Base-by-base conservation (phyloP, 768 basidiomycete species). In the Amanita pseudoporphyria region DNA sequence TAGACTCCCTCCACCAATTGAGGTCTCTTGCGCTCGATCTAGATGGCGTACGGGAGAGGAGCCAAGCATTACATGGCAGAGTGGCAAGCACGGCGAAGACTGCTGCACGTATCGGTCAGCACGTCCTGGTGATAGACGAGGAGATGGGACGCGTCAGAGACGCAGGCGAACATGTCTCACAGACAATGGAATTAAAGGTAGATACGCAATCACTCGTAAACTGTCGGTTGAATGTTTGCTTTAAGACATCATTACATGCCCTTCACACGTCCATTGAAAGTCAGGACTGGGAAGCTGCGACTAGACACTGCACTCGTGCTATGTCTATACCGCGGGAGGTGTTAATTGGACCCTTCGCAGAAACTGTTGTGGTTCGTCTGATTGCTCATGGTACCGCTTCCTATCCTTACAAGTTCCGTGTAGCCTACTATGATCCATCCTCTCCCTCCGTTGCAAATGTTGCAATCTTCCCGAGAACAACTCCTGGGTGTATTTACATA, bases 131-230 rank as follows among this genome's bases (percentile, higher is more conserved):
- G 5, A 73, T 99, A 38, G 96, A 99, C 62, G 85, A 91, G 61
- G 92, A 98, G 69, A 94, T 98, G 82, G 74, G 81, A 14, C 74
- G 91, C 48, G 87, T 99, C 14, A 76, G 83, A 16, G 87, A 91
- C 62, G 89, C 93, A 12, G 81, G 79, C n/a, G 96, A 98, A 52
- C 78, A 89, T 45, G 89, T 98, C 9, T 83, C 81, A 4, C 89
- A 92, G 61, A 90, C 97, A 35, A 86, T 96, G 71, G 96, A 98
- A 53, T 79, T 99, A 56, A 97, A 96, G 78, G 93, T 89, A 53
- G 48, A 60, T 41, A 46, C 26, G 18, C 22, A n/a, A 19, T 22
- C 38, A 28, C 24, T 24, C 10, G 24, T 31, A 49, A 35, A 41
- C 6, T 37, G 9, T 24, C 24, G 46, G 6, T 47, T 50, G 53